Conservation (phyloP, 805 yeast species). For the Ogataea philodendri region DNA sequence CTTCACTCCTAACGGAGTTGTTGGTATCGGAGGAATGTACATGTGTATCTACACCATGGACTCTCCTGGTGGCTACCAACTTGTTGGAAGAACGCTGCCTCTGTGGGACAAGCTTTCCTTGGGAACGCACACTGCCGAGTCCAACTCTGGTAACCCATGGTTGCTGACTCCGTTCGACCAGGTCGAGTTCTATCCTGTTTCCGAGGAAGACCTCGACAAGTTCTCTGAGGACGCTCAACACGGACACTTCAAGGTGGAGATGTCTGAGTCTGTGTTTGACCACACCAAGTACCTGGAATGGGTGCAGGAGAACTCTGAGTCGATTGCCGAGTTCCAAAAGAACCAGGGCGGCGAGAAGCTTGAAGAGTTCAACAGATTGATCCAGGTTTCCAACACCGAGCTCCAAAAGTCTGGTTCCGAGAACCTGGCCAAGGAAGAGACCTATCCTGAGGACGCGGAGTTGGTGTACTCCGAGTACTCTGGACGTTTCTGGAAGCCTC, state of each 20-base stretch:
- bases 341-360: conserved; percentile 77
- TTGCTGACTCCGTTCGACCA: conserved; percentile 89
- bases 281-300: conserved; percentile 75
- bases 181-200: conserved; percentile 89
- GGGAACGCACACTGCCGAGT: conserved; percentile 56
- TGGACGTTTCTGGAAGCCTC: conserved; percentile 96
- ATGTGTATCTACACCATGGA: conserved; percentile 99
- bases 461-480: conserved; percentile 90
- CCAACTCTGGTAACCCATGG: conserved; percentile 69
- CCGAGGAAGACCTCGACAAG: conserved; percentile 76
- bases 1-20: conserved; percentile 93
- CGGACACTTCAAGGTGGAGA: conserved; percentile 75
- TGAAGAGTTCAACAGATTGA: conserved; percentile 80
- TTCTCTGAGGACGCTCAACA: conserved; percentile 71
- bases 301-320: conserved; percentile 68
- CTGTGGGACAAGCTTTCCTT: conserved; percentile 94
- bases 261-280: conserved; percentile 77
- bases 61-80: conserved; percentile 97
- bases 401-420: conserved; percentile 53
- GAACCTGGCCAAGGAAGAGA: conserved; percentile 46
- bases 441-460: conserved; percentile 75
- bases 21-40: conserved; percentile 98
- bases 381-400: conserved; percentile 78
- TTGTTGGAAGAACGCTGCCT: conserved; percentile 94
- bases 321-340: conserved; percentile 66